Percentiles rank a stretch among this genome's conserved stretches.
phyloP scores from a whole-genome alignment of 2,329 filamentous ascomycete species.

The Colletotrichum liriopes region DNA sequence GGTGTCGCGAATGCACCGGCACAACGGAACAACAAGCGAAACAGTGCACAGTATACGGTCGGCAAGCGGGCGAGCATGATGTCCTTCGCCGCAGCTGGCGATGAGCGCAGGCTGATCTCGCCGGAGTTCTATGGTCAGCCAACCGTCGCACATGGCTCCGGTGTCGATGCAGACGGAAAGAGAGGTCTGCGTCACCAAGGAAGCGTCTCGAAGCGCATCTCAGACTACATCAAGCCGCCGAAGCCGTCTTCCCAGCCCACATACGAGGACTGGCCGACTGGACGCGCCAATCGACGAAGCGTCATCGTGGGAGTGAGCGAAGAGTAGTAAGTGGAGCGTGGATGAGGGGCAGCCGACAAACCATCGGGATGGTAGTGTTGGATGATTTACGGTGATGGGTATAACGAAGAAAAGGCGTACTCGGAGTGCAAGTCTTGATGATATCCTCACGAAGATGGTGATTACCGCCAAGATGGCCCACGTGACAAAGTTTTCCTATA shows the following conservation, averaged over 20 bases:
- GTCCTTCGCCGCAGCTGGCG: slow-evolving; percentile 23
- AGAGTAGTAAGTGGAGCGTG: background rate
- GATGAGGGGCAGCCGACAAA: no score
- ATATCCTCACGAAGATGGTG: background rate
- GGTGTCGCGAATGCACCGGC: background rate
- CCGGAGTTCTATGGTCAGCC: slow-evolving; percentile 20
- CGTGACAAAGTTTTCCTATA: background rate
- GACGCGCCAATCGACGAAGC: slow-evolving; percentile 29
- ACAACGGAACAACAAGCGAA: slow-evolving; percentile 15
- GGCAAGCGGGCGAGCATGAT: slow-evolving; percentile 36
- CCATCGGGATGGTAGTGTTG: background rate
- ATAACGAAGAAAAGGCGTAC: background rate
- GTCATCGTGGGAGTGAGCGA: slow-evolving; percentile 24
- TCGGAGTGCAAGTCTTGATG: background rate
- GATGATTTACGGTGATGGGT: background rate
- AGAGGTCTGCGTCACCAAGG: slow-evolving; percentile 46
- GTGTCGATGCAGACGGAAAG: slow-evolving; percentile 20
- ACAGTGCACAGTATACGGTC: slow-evolving; percentile 38
- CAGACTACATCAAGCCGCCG: slow-evolving; percentile 57
- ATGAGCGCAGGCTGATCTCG: slow-evolving; percentile 26
- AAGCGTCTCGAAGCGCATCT: slow-evolving; percentile 63
- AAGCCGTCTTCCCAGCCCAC: slow-evolving; percentile 5
- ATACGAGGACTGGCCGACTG: slow-evolving; percentile 27
- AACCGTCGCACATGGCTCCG: background rate
- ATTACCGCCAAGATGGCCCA: background rate